phyloP scores from a whole-genome alignment of 345 rosid genomes.

The Xanthoceras sorbifolium region DNA sequence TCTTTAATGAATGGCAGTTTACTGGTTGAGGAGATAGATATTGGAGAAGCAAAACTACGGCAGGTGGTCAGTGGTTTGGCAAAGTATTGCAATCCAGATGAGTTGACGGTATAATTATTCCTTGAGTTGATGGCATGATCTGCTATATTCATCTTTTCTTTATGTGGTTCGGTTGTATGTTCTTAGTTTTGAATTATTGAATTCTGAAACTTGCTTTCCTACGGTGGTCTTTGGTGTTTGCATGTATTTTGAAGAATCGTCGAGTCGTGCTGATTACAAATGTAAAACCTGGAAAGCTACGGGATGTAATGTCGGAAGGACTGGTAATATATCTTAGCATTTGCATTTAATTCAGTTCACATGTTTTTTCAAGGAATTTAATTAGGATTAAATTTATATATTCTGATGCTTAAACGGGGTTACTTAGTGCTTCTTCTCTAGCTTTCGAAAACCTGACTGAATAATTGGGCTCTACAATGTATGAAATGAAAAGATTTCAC shows the following conservation, averaged over 20 bases:
- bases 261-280: constrained; percentile 81
- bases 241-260: constrained; percentile 62
- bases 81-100: constrained; percentile 79
- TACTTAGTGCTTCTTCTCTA: background rate
- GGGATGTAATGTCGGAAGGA: constrained; percentile 94
- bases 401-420: background rate
- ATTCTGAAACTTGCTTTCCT: constrained; percentile 22
- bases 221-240: constrained; percentile 21
- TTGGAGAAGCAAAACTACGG: constrained; percentile 82
- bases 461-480: too few relatives aligned
- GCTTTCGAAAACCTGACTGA: background rate
- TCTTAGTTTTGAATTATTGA: constrained; percentile 5
- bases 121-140: constrained; percentile 11
- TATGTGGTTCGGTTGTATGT: background rate
- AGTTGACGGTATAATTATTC: constrained; percentile 59
- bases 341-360: background rate
- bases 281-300: constrained; percentile 97
- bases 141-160: background rate
- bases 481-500: background rate
- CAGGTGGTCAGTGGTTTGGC: constrained; percentile 99
- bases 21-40: constrained; percentile 95
- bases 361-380: background rate
- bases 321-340: constrained; percentile 52
- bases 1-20: constrained; percentile 54
- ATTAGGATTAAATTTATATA: background rate